phyloP scores from a whole-genome alignment of 768 basidiomycete genomes.

The Phlegmacium glaucopus region DNA sequence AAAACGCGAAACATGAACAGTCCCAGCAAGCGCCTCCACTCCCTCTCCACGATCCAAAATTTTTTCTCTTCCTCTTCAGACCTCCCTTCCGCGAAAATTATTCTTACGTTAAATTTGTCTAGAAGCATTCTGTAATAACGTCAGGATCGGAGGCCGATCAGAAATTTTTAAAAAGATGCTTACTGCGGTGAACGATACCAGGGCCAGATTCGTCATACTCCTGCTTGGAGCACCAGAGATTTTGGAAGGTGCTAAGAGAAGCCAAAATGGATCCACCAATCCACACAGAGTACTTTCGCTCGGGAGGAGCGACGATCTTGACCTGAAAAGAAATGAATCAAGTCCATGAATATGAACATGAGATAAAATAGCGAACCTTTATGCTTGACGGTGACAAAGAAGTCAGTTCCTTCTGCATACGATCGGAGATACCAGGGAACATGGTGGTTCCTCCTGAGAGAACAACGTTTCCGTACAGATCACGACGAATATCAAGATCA shows the following conservation, averaged over 20 bases:
- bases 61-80: no score
- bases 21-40: no score
- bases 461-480: conserved; percentile 78
- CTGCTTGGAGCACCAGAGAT: conserved; percentile 91
- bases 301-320: conserved; percentile 91
- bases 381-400: conserved; percentile 82
- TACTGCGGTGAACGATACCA: conserved; percentile 77
- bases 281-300: conserved; percentile 96
- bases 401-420: conserved; percentile 93
- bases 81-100: no score
- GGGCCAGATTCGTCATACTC: conserved; percentile 89
- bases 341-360: no score
- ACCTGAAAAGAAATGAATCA: conserved; percentile 28
- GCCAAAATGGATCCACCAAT: conserved; percentile 87
- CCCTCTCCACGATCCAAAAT: no score
- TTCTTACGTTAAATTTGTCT: conserved; percentile 1
- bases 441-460: conserved; percentile 90
- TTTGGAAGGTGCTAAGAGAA: conserved; percentile 94
- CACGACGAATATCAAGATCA: conserved; percentile 83
- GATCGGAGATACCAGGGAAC: conserved; percentile 95
- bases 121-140: conserved; percentile 25
- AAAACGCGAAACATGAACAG: no score
- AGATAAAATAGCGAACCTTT: conserved; percentile 42
- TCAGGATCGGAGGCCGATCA: not conserved
- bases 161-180: conserved; percentile 1